These are phyloP conservation scores for Psilocybe subaeruginosa DNA, from an alignment of 768 basidiomycete genomes.

Conservation along the genomic window DNA sequence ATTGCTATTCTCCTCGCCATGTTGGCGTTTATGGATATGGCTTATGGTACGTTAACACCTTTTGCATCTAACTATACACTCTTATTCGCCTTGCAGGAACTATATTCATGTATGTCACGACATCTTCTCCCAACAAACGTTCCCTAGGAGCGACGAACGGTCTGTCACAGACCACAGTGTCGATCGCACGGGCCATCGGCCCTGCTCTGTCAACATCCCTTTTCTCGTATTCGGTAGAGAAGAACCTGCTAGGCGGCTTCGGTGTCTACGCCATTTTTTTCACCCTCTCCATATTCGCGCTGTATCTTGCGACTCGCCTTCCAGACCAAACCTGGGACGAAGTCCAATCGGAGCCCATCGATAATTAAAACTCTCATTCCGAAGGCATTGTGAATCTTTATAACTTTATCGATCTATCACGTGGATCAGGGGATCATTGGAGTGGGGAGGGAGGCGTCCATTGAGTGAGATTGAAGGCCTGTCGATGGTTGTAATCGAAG, in stretches of 20 bases:
- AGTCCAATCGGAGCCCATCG: neutral
- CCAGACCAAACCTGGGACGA: slow-evolving; percentile 42
- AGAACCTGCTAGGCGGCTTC: slow-evolving; percentile 49
- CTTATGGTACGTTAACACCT: slow-evolving; percentile 39
- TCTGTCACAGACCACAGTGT: slow-evolving; percentile 45
- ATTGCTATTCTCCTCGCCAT: slow-evolving; percentile 31
- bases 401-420: neutral
- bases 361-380: neutral
- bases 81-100: slow-evolving; percentile 34
- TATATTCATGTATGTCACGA: slow-evolving; percentile 54
- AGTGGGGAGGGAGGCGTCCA: neutral
- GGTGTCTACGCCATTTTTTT: slow-evolving; percentile 44
- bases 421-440: neutral
- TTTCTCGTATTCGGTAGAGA: slow-evolving; percentile 55
- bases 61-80: neutral
- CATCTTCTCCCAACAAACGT: slow-evolving; percentile 49
- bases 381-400: neutral
- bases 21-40: slow-evolving; percentile 43
- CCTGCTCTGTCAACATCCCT: slow-evolving; percentile 51
- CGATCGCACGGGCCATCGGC: slow-evolving; percentile 50
- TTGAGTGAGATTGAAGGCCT: neutral
- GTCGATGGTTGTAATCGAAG: neutral
- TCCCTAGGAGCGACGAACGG: slow-evolving; percentile 58
- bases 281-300: slow-evolving; percentile 32
- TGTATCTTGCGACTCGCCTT: slow-evolving; percentile 34